Base-by-base conservation (phyloP, 176 grass and related monocot genomes). In the Thinopyrum elongatum region DNA sequence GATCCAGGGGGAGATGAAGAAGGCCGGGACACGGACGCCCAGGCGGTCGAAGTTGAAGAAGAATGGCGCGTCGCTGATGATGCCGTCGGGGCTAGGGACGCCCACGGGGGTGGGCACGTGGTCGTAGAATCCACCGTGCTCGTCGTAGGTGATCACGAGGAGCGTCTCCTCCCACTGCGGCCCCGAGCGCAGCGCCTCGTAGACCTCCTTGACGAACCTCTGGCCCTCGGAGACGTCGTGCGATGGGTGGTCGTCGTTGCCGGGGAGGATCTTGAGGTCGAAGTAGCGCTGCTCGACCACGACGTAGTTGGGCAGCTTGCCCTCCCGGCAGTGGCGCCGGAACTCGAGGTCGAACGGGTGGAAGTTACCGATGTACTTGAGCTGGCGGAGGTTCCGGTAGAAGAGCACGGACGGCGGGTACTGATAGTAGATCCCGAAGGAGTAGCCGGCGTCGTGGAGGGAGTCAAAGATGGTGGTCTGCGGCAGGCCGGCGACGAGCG, bases 351-450 rank as follows among this genome's bases (percentile, higher is more conserved):
- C 95, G 62, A 93, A 97, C 0, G 42, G 76, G 41, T 94, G 95
- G 82, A 97, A 97, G 58, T 66, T 60, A 33, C 70, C 80, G 19
- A 57, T 10, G 58, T 94, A 97, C 80, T 97, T 94, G 27, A 93
- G 35, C 73, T 87, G 71, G 12, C 95, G 88, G 42, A 93, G 76
- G 47, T 85, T 97, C n/a, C 92, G 77, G 84, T 91, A 95, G 58
- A 97, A 90, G 65, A 97, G 84, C 25, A 75, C 72, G 2, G 95
- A 68, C 0, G 95, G 95, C 15, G 90, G 92, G 66, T 87, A 91
- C 90, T 97, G 95, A 72, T 93, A 97, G 64, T 97, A 97, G 67
- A 97, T 65, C 14, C 92, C 95, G 58, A 97, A 97, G 19, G 95
- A 84, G 76, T 73, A 12, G 7, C 89, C 95, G 4, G 58, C 87